Evolutionary conservation across 148 eudicot genomes (phyloP).

Genomic region (Heliosperma pusillum): DNA sequence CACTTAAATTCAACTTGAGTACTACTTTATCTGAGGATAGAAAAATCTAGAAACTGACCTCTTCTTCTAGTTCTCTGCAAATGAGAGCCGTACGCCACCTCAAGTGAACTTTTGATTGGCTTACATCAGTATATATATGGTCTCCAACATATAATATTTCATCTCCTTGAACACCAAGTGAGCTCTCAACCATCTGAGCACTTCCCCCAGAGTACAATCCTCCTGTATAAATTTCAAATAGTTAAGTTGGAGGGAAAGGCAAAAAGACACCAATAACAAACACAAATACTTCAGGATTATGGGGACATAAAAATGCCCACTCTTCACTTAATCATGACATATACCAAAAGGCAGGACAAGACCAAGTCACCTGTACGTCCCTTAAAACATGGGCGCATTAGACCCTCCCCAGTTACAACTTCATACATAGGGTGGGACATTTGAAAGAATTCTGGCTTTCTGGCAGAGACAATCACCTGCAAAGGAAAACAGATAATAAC

Average conservation of each 20-base stretch:
- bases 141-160: slow-evolving; percentile 95
- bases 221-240: slow-evolving; percentile 41
- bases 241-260: slow-evolving; percentile 4
- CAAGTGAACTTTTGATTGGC: slow-evolving; percentile 91
- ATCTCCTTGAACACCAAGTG: slow-evolving; percentile 84
- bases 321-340: neutral
- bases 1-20: neutral
- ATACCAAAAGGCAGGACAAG: slow-evolving; percentile 9
- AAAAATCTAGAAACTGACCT: slow-evolving; percentile 44
- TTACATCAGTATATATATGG: slow-evolving; percentile 97
- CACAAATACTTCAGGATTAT: slow-evolving; percentile 2
- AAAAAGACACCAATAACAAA: neutral
- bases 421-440: slow-evolving; percentile 96
- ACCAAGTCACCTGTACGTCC: slow-evolving; percentile 58
- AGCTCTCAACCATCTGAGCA: slow-evolving; percentile 97
- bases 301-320: neutral
- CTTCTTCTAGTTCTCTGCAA: slow-evolving; percentile 91
- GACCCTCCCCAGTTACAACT: slow-evolving; percentile 92
- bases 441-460: slow-evolving; percentile 97
- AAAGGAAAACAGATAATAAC: slow-evolving; percentile 20
- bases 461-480: slow-evolving; percentile 91
- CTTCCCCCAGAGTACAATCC: slow-evolving; percentile 98
- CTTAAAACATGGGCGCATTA: slow-evolving; percentile 97
- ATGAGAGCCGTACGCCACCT: slow-evolving; percentile 96
- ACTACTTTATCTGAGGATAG: slow-evolving; percentile 5